A percentile compares a stretch with the other conserved stretches of the same genome.
These are phyloP conservation scores for Sorghum bicolor DNA, from an alignment of 176 grass and related monocot species.

Conservation along the genomic window DNA sequence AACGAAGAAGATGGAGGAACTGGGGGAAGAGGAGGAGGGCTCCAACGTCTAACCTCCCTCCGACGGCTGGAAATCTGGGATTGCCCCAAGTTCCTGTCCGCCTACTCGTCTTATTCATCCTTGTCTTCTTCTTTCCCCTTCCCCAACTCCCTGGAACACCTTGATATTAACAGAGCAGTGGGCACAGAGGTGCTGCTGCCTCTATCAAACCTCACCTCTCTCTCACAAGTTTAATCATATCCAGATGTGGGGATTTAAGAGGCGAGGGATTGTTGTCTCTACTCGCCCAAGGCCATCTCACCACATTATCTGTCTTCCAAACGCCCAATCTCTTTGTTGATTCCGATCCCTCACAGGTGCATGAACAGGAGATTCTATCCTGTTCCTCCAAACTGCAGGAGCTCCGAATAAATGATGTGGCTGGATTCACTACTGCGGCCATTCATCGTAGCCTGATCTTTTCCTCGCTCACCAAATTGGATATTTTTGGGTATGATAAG, in stretches of 20 bases:
- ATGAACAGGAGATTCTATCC: not conserved
- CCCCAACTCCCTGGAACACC: not conserved
- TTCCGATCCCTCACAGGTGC: not conserved
- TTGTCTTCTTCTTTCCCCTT: conserved; percentile 1
- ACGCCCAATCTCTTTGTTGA: not conserved
- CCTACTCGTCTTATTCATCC: not conserved
- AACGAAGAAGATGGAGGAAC: not conserved
- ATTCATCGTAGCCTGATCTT: not conserved
- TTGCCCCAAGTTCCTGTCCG: not conserved
- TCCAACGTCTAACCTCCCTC: not conserved
- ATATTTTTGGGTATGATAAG: fast-evolving
- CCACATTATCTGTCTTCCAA: fast-evolving
- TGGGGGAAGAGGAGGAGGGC: not conserved
- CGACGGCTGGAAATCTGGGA: fast-evolving
- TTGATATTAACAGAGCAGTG: fast-evolving
- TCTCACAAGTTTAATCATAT: fast-evolving
- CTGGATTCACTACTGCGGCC: not conserved
- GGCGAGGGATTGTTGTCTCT: not conserved
- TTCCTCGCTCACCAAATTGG: not conserved
- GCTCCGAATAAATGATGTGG: not conserved
- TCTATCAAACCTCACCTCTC: conserved; percentile 16
- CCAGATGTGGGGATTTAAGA: fast-evolving
- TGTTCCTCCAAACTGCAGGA: not conserved
- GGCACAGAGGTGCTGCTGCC: too few relatives aligned
- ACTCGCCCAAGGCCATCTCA: not conserved